Base-by-base conservation (phyloP, 2,329 filamentous ascomycete species). In the Trichoderma sp. region DNA sequence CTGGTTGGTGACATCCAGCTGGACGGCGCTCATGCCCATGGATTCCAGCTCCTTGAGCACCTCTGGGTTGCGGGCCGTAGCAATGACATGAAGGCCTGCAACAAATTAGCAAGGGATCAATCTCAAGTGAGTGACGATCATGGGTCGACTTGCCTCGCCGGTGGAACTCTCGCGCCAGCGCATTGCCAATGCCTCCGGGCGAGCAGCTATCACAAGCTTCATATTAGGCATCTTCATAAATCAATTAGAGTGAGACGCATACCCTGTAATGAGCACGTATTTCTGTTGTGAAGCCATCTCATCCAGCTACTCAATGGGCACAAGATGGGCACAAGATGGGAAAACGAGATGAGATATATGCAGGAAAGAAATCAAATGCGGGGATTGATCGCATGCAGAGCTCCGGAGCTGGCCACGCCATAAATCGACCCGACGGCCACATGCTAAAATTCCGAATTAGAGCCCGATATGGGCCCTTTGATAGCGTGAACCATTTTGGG, bases 151-250 rank as follows among this genome's bases (percentile, higher is more conserved):
- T 67, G 86, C 86, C 86, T 77, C 82, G 81, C 13, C 75, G 77
- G 49, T 87, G 83, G 63, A 87, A 88, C 70, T 86, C 85, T 1
- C 82, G 73, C 18, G 83, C 86, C 13, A 89, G 66, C 3, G 83
- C 83, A 73, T 86, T 82, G 49, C 86, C 86, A 69, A 89, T 88
- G 34, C 86, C 86, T 16, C 86, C 86, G 1, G 86, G 85, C 7
- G 86, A 84, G 74, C 86, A 88, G 16, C 86, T 88, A 49, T 49
- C 46, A 49, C 28, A 16, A 28, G n/a, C 11, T n/a, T 43, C 14
- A 21, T n/a, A n/a, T 72, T 26, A 70, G 37, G 13, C n/a, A 43
- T 4, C 2, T 3, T 11, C 49, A 34, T 26, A 21, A 18, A 59
- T 59, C 11, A 24, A 4, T 37, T 16, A 60, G 1, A 32, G 46